phyloP scores from a whole-genome alignment of 495 filamentous ascomycete species.

The Talaromyces borbonicus region DNA sequence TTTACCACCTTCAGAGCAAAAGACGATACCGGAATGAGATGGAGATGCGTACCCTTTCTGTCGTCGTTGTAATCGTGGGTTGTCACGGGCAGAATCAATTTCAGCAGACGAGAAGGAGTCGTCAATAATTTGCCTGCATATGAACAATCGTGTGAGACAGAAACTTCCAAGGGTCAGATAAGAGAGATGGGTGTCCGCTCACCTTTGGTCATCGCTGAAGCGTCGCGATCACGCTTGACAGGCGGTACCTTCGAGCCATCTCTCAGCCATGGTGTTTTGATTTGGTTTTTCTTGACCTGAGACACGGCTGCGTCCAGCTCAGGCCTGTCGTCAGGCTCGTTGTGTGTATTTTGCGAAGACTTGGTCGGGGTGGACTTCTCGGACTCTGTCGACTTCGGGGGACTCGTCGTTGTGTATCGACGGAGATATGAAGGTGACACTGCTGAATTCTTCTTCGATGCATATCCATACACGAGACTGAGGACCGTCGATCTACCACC shows the following conservation, averaged over 20 bases:
- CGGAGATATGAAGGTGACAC: not conserved
- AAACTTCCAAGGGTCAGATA: too few relatives aligned
- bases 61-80: conserved; percentile 43
- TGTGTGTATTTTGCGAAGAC: not conserved
- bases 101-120: conserved; percentile 81
- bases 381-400: too few relatives aligned
- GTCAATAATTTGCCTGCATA: conserved; percentile 73
- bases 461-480: not conserved
- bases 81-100: conserved; percentile 75
- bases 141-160: not conserved
- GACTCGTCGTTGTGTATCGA: conserved; percentile 2
- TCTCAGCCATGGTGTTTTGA: conserved; percentile 57
- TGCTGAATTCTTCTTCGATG: too few relatives aligned
- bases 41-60: conserved; percentile 36
- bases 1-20: too few relatives aligned
- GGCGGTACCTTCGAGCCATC: conserved; percentile 51
- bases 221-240: conserved; percentile 33
- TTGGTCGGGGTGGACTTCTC: not conserved
- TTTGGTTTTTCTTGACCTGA: conserved; percentile 41
- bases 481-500: not conserved
- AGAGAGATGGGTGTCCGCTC: too few relatives aligned
- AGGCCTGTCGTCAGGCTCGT: not conserved
- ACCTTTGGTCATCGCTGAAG: conserved; percentile 58
- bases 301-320: not conserved
- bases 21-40: conserved; percentile 13